phyloP scores from a whole-genome alignment of 2,329 filamentous ascomycete genomes.

The Alternaria sp. region DNA sequence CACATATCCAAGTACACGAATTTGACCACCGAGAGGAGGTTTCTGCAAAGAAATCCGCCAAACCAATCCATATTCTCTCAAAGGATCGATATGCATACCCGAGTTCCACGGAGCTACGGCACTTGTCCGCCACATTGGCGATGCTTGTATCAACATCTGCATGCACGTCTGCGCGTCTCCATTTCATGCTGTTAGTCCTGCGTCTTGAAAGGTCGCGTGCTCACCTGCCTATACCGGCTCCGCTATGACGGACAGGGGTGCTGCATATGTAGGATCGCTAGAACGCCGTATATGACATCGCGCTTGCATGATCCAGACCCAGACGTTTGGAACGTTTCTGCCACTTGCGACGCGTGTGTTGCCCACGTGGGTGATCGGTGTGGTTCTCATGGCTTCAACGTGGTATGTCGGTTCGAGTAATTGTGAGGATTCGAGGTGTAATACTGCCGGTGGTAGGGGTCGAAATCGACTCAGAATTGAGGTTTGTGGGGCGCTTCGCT shows the following conservation, averaged over 20 bases:
- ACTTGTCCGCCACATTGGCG: slow-evolving; percentile 5
- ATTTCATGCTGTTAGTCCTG: not conserved
- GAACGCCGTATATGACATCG: not conserved
- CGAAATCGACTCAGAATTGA: slow-evolving; percentile 5
- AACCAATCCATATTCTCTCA: not conserved
- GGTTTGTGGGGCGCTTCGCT: not conserved
- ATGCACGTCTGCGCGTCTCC: not conserved
- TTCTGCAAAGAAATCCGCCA: not conserved
- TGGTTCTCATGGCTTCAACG: not conserved
- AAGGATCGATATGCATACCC: slow-evolving; percentile 15
- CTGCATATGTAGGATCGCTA: not conserved
- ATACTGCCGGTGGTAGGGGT: not conserved
- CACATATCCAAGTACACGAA: not conserved
- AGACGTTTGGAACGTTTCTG: not conserved
- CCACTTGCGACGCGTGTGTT: not conserved
- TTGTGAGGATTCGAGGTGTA: not conserved
- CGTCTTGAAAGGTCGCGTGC: slow-evolving; percentile 6
- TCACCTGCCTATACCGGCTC: slow-evolving; percentile 10
- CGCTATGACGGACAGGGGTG: not conserved
- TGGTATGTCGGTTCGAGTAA: not conserved
- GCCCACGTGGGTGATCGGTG: slow-evolving; percentile 9
- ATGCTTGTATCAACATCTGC: not conserved
- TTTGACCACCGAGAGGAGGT: not conserved
- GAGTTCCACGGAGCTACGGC: slow-evolving; percentile 2
- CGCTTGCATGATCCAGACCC: not conserved